These are phyloP conservation scores for Gaultheria prostrata DNA, from an alignment of 148 eudicot species.

Conservation along the genomic window DNA sequence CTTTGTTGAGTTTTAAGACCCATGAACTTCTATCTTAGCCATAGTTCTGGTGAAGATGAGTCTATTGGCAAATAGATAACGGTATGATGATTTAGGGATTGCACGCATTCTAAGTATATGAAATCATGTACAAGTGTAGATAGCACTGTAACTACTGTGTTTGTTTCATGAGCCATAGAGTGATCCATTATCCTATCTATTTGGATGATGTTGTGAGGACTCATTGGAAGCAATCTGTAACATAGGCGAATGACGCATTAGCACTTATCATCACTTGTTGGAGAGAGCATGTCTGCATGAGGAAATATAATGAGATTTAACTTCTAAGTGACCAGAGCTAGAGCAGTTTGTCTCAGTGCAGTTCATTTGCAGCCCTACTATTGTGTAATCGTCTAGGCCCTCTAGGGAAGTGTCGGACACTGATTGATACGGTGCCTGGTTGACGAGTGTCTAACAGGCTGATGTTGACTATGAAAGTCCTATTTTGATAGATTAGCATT, in stretches of 20 bases:
- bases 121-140: not conserved
- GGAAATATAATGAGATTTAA: not conserved
- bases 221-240: not conserved
- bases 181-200: not conserved
- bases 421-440: not conserved
- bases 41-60: not conserved
- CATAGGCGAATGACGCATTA: not conserved
- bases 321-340: not conserved
- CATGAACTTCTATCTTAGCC: not conserved
- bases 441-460: not conserved
- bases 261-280: not conserved
- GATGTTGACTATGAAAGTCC: not conserved
- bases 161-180: not conserved
- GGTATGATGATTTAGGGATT: not conserved
- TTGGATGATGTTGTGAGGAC: not conserved
- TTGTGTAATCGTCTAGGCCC: not conserved
- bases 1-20: not conserved
- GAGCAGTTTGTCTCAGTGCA: not conserved
- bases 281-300: not conserved
- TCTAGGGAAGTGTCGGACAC: constrained; percentile 1
- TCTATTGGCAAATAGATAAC: not conserved
- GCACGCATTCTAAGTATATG: not conserved
- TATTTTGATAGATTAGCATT: not conserved
- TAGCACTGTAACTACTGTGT: not conserved
- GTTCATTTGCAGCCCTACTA: not conserved